Evolutionary conservation across 129 eudicot species (phyloP).

Genomic region (Apium graveolens): DNA sequence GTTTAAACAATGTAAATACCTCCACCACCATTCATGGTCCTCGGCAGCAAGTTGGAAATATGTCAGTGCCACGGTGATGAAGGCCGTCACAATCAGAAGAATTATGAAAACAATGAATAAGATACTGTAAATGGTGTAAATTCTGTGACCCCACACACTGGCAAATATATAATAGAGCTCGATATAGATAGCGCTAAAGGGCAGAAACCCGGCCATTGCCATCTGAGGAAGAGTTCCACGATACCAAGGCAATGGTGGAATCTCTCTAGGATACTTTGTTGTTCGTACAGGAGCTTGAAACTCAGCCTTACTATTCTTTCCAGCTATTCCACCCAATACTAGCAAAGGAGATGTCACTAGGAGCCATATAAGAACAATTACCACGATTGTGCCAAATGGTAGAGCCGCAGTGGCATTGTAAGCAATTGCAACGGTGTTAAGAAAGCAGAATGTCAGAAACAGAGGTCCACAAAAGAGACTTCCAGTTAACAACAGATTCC

Average conservation of each 20-base stretch:
- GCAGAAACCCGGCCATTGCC: constrained; percentile 62
- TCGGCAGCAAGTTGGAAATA: constrained; percentile 54
- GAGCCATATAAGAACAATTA: constrained; percentile 39
- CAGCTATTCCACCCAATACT: constrained; percentile 44
- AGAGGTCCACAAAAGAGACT: constrained; percentile 40
- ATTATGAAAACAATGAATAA: constrained; percentile 43
- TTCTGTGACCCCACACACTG: constrained; percentile 62
- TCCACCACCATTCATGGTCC: constrained; percentile 62
- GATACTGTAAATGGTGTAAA: constrained; percentile 49
- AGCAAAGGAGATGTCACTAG: constrained; percentile 43
- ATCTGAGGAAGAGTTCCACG: constrained; percentile 49
- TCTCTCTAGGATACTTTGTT: constrained; percentile 43
- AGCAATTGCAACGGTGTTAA: constrained; percentile 38
- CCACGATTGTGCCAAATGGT: constrained; percentile 41
- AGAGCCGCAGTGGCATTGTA: constrained; percentile 44
- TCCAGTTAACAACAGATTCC: constrained; percentile 38
- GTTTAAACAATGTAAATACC: constrained; percentile 15
- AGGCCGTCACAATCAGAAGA: constrained; percentile 42
- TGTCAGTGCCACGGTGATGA: constrained; percentile 46
- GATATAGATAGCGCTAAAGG: constrained; percentile 47
- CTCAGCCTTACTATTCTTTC: constrained; percentile 42
- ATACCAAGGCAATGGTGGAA: constrained; percentile 51
- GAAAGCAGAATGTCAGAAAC: constrained; percentile 41
- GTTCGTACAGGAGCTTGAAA: constrained; percentile 44
- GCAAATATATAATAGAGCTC: constrained; percentile 53